Conservation (phyloP, 1,139 yeast species). For the Saccharomycopsis crataegensis region DNA sequence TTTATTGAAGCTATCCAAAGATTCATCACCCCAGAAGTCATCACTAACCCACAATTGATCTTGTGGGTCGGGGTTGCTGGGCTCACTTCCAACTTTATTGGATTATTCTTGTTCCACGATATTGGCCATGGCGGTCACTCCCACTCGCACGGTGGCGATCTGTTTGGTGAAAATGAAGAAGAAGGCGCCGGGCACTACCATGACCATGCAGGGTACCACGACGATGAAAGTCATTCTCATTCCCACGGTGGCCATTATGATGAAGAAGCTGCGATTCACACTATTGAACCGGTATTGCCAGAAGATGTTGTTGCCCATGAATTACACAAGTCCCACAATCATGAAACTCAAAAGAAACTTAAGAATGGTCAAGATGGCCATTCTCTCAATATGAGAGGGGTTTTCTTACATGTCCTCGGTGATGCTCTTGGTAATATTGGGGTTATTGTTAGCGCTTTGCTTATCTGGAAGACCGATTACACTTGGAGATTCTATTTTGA, state of each 20-base stretch:
- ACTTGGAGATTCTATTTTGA: constrained; percentile 84
- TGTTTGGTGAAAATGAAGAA: constrained; percentile 24
- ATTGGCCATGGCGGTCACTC: constrained; percentile 54
- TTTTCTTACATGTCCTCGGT: constrained; percentile 88
- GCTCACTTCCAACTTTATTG: constrained; percentile 70
- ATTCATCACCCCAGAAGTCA: constrained; percentile 70
- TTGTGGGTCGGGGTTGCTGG: constrained; percentile 81
- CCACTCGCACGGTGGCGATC: constrained; percentile 38
- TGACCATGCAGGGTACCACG: constrained; percentile 11
- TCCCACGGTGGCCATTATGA: constrained; percentile 27
- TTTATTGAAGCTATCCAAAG: constrained; percentile 90
- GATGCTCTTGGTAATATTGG: constrained; percentile 96
- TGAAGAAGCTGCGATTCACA: constrained; percentile 10
- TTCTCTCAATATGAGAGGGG: constrained; percentile 95
- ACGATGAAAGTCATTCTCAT: background rate
- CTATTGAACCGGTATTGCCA: constrained; percentile 28
- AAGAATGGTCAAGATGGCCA: constrained; percentile 22
- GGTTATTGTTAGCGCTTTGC: constrained; percentile 80
- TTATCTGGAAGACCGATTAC: constrained; percentile 89
- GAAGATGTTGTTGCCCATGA: constrained; percentile 13
- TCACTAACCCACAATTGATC: constrained; percentile 73
- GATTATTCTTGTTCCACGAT: constrained; percentile 83
- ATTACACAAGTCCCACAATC: constrained; percentile 3
- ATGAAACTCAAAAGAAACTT: background rate
- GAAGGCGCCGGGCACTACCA: constrained; percentile 22